Evolutionary conservation across 2,329 filamentous ascomycete species (phyloP).

Genomic region (Tricladium varicosporioides): DNA sequence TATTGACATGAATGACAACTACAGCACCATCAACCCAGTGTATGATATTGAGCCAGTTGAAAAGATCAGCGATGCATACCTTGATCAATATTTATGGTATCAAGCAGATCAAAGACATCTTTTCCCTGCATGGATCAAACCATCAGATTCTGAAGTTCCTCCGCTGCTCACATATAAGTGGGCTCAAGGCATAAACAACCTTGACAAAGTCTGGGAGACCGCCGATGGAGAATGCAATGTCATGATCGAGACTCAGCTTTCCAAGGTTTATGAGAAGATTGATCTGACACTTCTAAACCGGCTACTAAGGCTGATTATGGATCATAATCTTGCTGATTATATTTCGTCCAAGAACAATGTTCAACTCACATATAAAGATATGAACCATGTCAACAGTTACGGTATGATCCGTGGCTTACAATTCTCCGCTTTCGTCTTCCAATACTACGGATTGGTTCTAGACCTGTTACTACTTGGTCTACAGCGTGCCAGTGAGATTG

Average conservation of each 20-base stretch:
- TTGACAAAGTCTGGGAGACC: slow-evolving; percentile 92
- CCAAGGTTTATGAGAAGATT: slow-evolving; percentile 99
- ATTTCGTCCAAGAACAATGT: slow-evolving; percentile 99
- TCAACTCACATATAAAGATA: slow-evolving; percentile 98
- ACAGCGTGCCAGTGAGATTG: slow-evolving; percentile 96
- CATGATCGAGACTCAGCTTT: slow-evolving; percentile 96
- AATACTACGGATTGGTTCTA: slow-evolving; percentile 95
- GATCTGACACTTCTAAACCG: slow-evolving; percentile 94
- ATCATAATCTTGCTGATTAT: slow-evolving; percentile 98
- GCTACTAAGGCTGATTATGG: slow-evolving; percentile 92
- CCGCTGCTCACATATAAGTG: slow-evolving; percentile 96
- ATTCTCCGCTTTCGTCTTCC: slow-evolving; percentile 98
- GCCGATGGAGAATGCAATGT: slow-evolving; percentile 96
- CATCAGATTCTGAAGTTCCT: slow-evolving; percentile 95
- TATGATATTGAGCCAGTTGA: slow-evolving; percentile 99
- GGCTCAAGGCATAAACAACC: slow-evolving; percentile 98
- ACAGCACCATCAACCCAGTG: slow-evolving; percentile 97
- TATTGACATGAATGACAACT: slow-evolving; percentile 99
- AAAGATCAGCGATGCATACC: slow-evolving; percentile 98
- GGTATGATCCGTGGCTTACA: slow-evolving; percentile 97
- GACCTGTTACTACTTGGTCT: slow-evolving; percentile 89
- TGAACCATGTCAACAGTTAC: slow-evolving; percentile 99
- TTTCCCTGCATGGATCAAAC: slow-evolving; percentile 99
- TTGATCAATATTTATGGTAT: slow-evolving; percentile 99
- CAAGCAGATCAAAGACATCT: slow-evolving; percentile 96